Evolutionary conservation across 495 filamentous ascomycete species (phyloP).

Genomic region (Penicillium canescens): DNA sequence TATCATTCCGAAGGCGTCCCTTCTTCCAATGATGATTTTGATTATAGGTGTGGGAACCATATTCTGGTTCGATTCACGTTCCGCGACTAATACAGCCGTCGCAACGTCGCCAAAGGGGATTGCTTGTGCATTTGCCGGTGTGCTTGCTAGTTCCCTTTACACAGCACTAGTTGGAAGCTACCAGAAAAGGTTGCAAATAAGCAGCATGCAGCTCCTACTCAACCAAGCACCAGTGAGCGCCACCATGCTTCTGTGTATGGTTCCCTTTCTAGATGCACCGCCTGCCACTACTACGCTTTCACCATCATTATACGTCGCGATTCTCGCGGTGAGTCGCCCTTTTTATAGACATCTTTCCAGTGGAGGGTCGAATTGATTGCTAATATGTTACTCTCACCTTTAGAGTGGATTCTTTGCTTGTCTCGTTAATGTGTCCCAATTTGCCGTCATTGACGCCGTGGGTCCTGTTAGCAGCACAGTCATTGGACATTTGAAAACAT

Average conservation of each 20-base stretch:
- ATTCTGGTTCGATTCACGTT: constrained; percentile 68
- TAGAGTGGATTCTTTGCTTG: constrained; percentile 58
- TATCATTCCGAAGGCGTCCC: constrained; percentile 50
- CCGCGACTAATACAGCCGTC: constrained; percentile 39
- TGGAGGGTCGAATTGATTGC: constrained; percentile 21
- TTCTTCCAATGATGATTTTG: constrained; percentile 58
- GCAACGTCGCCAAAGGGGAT: constrained; percentile 56
- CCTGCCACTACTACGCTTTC: constrained; percentile 53
- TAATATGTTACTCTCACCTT: constrained; percentile 16
- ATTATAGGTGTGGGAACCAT: constrained; percentile 69
- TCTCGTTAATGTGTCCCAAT: constrained; percentile 72
- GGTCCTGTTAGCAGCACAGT: constrained; percentile 72
- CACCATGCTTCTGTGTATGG: constrained; percentile 62
- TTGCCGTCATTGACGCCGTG: constrained; percentile 71
- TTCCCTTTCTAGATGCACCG: constrained; percentile 65
- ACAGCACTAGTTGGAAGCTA: constrained; percentile 69
- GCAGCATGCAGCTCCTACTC: constrained; percentile 70
- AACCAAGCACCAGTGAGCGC: constrained; percentile 70
- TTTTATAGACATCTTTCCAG: too few species aligned
- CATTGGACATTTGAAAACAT: constrained; percentile 60
- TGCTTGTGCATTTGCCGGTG: constrained; percentile 63
- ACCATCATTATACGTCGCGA: constrained; percentile 25
- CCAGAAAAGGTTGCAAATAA: constrained; percentile 65
- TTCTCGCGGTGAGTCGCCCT: too few species aligned
- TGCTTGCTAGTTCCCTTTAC: constrained; percentile 66